phyloP scores from a whole-genome alignment of 345 rosid species.

The Brassica nigra region DNA sequence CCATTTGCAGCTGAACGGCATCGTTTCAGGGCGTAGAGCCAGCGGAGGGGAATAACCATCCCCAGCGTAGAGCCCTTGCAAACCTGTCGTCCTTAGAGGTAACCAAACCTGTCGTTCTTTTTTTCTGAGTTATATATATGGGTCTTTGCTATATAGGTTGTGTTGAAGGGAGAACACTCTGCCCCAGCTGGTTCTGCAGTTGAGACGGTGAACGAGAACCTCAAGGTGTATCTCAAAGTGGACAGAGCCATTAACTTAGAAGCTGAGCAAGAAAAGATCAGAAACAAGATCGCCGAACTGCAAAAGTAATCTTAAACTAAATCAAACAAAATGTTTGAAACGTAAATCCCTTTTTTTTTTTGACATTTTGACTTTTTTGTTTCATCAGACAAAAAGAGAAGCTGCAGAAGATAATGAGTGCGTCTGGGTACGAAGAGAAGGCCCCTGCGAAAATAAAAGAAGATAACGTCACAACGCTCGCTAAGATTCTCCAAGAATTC shows the following conservation, averaged over 20 bases:
- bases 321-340: background rate
- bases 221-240: slow-evolving; percentile 77
- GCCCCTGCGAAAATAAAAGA: slow-evolving; percentile 6
- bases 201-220: slow-evolving; percentile 79
- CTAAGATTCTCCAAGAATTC: background rate
- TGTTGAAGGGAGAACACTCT: slow-evolving; percentile 57
- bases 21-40: no score
- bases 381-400: slow-evolving; percentile 3
- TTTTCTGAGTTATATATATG: background rate
- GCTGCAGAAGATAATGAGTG: slow-evolving; percentile 13
- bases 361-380: background rate
- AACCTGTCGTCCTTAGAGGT: slow-evolving; percentile 73
- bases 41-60: no score
- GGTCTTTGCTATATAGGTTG: slow-evolving; percentile 50
- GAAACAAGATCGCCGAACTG: slow-evolving; percentile 62
- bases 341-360: background rate
- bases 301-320: slow-evolving; percentile 43
- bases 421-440: slow-evolving; percentile 13
- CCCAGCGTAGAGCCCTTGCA: no score
- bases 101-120: no score
- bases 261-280: slow-evolving; percentile 70
- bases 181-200: slow-evolving; percentile 78
- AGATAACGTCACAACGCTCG: background rate
- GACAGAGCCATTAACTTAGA: slow-evolving; percentile 60
- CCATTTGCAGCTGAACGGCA: no score